phyloP scores from a whole-genome alignment of 768 basidiomycete genomes.

The Ramaria sp. region DNA sequence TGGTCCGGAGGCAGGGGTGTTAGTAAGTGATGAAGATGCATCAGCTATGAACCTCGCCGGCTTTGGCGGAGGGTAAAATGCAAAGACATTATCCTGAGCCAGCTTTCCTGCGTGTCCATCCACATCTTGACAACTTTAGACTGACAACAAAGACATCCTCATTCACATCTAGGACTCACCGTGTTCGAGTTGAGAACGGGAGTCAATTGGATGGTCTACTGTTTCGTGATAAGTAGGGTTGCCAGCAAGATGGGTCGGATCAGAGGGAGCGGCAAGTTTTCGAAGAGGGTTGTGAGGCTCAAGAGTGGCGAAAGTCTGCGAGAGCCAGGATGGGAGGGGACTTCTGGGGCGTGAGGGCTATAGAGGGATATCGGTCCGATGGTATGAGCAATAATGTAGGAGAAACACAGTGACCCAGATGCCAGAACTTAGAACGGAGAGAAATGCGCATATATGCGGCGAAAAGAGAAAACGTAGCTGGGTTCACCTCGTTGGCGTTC shows the following conservation, averaged over 20 bases:
- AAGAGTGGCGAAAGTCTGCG: constrained; percentile 38
- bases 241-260: neutral
- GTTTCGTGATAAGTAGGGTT: neutral
- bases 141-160: neutral
- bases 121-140: neutral
- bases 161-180: neutral
- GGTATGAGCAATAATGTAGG: neutral
- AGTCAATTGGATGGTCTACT: too few species aligned
- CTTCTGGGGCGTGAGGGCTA: constrained; percentile 6
- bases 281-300: constrained; percentile 37
- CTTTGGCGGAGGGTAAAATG: neutral
- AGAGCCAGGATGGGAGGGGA: constrained; percentile 47
- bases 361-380: neutral
- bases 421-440: neutral
- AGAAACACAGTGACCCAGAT: neutral
- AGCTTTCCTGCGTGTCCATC: neutral
- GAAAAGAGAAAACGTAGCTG: neutral
- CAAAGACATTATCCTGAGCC: neutral
- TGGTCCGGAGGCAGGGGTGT: neutral
- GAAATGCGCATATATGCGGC: neutral
- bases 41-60: neutral
- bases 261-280: constrained; percentile 20
- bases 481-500: neutral
- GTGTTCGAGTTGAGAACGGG: neutral
- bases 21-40: neutral